Conservation (phyloP, 2,329 filamentous ascomycete species). For the Verticillium isaacii region DNA sequence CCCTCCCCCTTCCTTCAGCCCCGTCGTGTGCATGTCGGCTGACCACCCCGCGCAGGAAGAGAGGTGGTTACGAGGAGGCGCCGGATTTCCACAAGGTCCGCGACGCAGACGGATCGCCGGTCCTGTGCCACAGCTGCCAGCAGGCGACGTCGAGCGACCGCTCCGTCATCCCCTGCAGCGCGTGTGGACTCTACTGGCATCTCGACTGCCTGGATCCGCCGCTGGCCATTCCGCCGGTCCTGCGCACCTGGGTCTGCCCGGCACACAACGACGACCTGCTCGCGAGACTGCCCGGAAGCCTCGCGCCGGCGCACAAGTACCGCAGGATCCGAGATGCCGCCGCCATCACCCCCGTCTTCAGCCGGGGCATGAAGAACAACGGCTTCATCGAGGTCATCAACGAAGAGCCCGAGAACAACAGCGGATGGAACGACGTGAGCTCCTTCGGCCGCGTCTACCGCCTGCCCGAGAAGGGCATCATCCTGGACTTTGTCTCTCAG, state of each 20-base stretch:
- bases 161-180: conserved; percentile 81
- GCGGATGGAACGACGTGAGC: conserved; percentile 52
- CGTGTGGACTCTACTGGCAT: conserved; percentile 81
- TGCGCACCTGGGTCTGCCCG: conserved; percentile 83
- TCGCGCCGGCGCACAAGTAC: conserved; percentile 57
- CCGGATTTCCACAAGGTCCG: conserved; percentile 65
- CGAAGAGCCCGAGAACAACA: conserved; percentile 49
- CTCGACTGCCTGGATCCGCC: conserved; percentile 88
- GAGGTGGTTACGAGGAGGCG: conserved; percentile 53
- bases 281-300: conserved; percentile 46
- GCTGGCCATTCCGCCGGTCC: conserved; percentile 69
- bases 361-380: conserved; percentile 65
- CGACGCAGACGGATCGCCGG: conserved; percentile 67
- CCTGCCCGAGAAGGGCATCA: conserved; percentile 59
- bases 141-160: conserved; percentile 57
- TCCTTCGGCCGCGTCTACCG: conserved; percentile 63
- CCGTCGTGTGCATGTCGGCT: conserved; percentile 17
- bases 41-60: conserved; percentile 36
- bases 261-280: conserved; percentile 78
- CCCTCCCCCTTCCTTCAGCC: not conserved
- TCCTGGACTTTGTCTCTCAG: conserved; percentile 68
- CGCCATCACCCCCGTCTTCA: conserved; percentile 45
- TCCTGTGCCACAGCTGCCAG: conserved; percentile 75
- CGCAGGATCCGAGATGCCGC: conserved; percentile 54
- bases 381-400: conserved; percentile 68